These are phyloP conservation scores for Echria macrotheca DNA, from an alignment of 495 filamentous ascomycete species.

Conservation along the genomic window DNA sequence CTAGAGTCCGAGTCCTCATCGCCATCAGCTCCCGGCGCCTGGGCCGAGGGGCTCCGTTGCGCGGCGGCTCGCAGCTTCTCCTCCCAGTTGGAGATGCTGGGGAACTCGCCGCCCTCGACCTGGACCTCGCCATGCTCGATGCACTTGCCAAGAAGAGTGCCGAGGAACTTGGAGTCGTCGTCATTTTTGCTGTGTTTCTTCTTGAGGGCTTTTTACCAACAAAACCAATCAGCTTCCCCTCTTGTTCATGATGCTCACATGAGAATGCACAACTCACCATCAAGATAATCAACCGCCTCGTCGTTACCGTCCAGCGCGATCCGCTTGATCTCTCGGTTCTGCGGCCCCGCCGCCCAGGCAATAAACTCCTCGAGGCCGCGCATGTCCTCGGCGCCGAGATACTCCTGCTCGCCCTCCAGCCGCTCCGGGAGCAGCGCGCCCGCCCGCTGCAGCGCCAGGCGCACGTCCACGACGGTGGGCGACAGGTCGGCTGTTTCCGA, in stretches of 20 bases:
- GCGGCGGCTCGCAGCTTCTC: conserved; percentile 24
- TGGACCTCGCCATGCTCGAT: conserved; percentile 60
- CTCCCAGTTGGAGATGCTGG: conserved; percentile 64
- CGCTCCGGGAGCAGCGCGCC: conserved; percentile 63
- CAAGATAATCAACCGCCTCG: conserved; percentile 63
- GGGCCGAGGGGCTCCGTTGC: conserved; percentile 11
- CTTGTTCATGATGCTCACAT: no score
- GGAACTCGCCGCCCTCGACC: conserved; percentile 66
- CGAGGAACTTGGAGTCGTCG: conserved; percentile 73
- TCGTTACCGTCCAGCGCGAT: conserved; percentile 51
- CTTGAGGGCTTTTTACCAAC: conserved; percentile 52
- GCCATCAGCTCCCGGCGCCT: background rate
- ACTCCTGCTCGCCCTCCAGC: conserved; percentile 27
- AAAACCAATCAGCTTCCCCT: background rate
- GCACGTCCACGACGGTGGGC: conserved; percentile 65
- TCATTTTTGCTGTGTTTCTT: conserved; percentile 76
- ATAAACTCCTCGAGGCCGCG: conserved; percentile 68
- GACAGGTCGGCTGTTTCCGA: conserved; percentile 19
- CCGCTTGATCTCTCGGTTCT: conserved; percentile 62
- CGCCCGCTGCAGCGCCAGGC: conserved; percentile 72
- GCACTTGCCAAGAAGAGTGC: conserved; percentile 68
- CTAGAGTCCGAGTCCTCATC: conserved; percentile 31
- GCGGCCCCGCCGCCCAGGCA: conserved; percentile 62
- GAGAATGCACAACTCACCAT: conserved; percentile 43
- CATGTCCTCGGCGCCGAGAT: conserved; percentile 58